phyloP scores from a whole-genome alignment of 805 yeast species.

The Brettanomyces naardenensis region DNA sequence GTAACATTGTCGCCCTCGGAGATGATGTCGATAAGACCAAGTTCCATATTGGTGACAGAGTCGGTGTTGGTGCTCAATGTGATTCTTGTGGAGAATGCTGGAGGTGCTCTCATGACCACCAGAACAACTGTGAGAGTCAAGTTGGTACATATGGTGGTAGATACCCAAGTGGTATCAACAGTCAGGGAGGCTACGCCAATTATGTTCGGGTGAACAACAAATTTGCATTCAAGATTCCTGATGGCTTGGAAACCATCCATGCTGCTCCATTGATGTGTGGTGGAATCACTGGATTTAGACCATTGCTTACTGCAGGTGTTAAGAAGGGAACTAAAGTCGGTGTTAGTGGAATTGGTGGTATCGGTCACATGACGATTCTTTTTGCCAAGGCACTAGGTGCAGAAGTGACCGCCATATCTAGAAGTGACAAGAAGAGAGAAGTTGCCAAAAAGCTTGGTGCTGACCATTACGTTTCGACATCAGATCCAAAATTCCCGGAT shows the following conservation, averaged over 20 bases:
- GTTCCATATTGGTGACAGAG: slow-evolving; percentile 39
- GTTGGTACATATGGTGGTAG: slow-evolving; percentile 44
- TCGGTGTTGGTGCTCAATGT: slow-evolving; percentile 42
- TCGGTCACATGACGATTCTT: slow-evolving; percentile 39
- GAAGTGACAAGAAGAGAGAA: slow-evolving; percentile 39
- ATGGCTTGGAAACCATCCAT: slow-evolving; percentile 28
- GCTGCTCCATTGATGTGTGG: slow-evolving; percentile 54
- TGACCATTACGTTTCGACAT: slow-evolving; percentile 45
- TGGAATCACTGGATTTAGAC: slow-evolving; percentile 47
- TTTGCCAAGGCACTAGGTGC: slow-evolving; percentile 57
- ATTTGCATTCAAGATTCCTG: slow-evolving; percentile 43
- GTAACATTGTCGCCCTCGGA: slow-evolving; percentile 33
- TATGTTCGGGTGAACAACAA: slow-evolving; percentile 36
- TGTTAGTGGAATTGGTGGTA: slow-evolving; percentile 39
- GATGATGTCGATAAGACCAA: slow-evolving; percentile 21
- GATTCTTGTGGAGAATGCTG: slow-evolving; percentile 32
- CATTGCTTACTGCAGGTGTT: slow-evolving; percentile 32
- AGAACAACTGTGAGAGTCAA: slow-evolving; percentile 40
- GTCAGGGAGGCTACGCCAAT: slow-evolving; percentile 44
- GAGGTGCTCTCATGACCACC: slow-evolving; percentile 29
- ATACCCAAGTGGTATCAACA: slow-evolving; percentile 36
- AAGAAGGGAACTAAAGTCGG: slow-evolving; percentile 46
- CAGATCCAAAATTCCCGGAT: slow-evolving; percentile 35
- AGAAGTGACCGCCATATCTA: slow-evolving; percentile 48
- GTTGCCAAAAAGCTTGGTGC: slow-evolving; percentile 47